A percentile compares a stretch with the other conserved stretches of the same genome.
Evolutionary conservation across 345 rosid genomes (phyloP).

Genomic region (Gossypium rotundifolium): DNA sequence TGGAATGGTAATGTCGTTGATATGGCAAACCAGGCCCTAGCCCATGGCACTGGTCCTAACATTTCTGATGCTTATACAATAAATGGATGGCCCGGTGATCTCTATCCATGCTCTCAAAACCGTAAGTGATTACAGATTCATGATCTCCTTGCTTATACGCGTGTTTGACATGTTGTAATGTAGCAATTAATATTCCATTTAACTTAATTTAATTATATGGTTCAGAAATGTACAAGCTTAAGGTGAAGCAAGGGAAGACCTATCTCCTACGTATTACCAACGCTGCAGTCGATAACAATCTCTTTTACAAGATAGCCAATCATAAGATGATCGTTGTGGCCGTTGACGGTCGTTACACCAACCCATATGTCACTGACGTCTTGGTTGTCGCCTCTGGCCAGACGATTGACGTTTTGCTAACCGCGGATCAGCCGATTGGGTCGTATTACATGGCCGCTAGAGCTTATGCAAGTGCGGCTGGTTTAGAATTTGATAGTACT

Average conservation of each 20-base stretch:
- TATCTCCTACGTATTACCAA: constrained; percentile 80
- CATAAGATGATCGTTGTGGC: constrained; percentile 74
- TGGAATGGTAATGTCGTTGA: constrained; percentile 72
- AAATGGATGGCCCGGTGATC: constrained; percentile 81
- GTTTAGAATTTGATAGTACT: constrained; percentile 30
- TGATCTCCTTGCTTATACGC: too few species aligned
- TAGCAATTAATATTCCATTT: too few species aligned
- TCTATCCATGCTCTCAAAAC: constrained; percentile 64
- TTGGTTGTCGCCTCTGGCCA: constrained; percentile 68
- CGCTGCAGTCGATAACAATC: constrained; percentile 78
- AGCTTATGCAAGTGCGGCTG: constrained; percentile 45
- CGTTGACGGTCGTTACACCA: constrained; percentile 62
- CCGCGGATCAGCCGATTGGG: constrained; percentile 48
- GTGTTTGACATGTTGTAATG: too few species aligned
- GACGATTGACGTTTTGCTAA: constrained; percentile 58
- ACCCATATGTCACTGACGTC: constrained; percentile 57
- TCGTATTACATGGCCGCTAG: constrained; percentile 79
- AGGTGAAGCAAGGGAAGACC: constrained; percentile 55
- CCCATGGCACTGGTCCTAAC: constrained; percentile 53
- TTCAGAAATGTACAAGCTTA: constrained; percentile 51
- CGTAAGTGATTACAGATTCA: constrained; percentile 16
- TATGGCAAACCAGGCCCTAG: constrained; percentile 41
- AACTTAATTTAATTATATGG: neutral
- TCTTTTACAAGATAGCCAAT: constrained; percentile 81
- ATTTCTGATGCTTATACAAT: constrained; percentile 75